Conservation (phyloP, 371 early-diverging fungal species). For the Mortierella sp. region DNA sequence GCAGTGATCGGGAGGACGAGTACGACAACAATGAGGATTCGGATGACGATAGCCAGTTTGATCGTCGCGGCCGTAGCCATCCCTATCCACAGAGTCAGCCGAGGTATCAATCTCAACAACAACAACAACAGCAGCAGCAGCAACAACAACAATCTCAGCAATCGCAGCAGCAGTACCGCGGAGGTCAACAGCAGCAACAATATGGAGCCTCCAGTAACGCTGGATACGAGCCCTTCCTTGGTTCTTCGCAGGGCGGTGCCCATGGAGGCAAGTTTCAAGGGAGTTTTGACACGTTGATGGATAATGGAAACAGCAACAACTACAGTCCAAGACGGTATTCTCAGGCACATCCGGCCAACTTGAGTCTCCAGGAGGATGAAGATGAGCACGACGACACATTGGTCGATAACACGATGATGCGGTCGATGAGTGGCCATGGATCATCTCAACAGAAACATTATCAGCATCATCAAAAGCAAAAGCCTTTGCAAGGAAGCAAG, state of each 20-base stretch:
- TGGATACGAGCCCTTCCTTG: slow-evolving; percentile 36
- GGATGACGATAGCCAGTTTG: slow-evolving; percentile 16
- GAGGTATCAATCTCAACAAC: slow-evolving; percentile 12
- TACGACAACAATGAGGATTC: slow-evolving; percentile 23
- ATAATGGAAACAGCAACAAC: not conserved
- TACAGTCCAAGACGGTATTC: slow-evolving; percentile 12
- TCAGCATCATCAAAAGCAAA: slow-evolving; percentile 7
- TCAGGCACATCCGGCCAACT: slow-evolving; percentile 17
- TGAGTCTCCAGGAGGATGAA: slow-evolving; percentile 30
- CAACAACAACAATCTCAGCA: slow-evolving; percentile 20
- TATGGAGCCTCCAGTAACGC: slow-evolving; percentile 2
- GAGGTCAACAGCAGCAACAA: slow-evolving; percentile 12
- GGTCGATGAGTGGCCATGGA: slow-evolving; percentile 24
- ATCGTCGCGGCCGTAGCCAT: slow-evolving; percentile 20
- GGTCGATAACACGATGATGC: slow-evolving; percentile 40
- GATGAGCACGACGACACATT: slow-evolving; percentile 46
- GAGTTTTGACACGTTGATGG: slow-evolving; percentile 23
- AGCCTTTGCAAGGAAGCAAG: slow-evolving; percentile 12
- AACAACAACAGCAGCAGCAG: slow-evolving; percentile 15
- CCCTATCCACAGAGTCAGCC: slow-evolving; percentile 15
- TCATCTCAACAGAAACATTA: slow-evolving; percentile 18
- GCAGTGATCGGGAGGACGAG: slow-evolving; percentile 18
- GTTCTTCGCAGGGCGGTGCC: slow-evolving; percentile 5
- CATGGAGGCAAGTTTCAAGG: slow-evolving; percentile 4
- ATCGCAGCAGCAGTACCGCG: slow-evolving; percentile 10